Evolutionary conservation across 257 asterid genomes (phyloP).

Genomic region (Linderniella brevidens): DNA sequence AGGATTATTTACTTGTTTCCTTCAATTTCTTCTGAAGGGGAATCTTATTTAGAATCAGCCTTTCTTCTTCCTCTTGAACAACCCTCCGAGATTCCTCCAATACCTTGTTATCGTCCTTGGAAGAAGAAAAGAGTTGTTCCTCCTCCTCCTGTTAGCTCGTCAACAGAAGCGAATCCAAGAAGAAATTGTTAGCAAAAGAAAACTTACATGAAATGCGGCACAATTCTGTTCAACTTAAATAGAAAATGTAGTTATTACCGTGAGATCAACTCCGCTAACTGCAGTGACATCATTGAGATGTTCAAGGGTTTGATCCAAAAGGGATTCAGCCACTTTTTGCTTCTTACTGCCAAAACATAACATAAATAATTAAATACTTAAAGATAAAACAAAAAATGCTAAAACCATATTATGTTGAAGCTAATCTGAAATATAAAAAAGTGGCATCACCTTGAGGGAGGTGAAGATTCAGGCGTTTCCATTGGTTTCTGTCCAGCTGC

Average conservation of each 20-base stretch:
- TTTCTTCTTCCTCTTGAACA: slow-evolving; percentile 98
- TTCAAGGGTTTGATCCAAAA: slow-evolving; percentile 86
- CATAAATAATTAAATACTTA: background rate
- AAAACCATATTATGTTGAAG: too few species aligned
- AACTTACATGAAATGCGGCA: background rate
- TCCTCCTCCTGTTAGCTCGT: slow-evolving; percentile 69
- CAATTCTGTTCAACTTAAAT: slow-evolving; percentile 11
- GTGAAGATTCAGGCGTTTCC: slow-evolving; percentile 71
- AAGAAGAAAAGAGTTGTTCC: slow-evolving; percentile 75
- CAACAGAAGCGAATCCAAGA: too few species aligned
- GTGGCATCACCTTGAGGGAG: slow-evolving; percentile 16
- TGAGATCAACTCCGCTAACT: slow-evolving; percentile 88
- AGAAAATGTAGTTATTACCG: slow-evolving; percentile 43
- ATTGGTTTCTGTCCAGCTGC: slow-evolving; percentile 62
- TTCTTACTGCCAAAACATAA: slow-evolving; percentile 45
- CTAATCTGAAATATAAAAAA: too few species aligned
- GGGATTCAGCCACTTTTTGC: slow-evolving; percentile 74
- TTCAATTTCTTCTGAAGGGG: slow-evolving; percentile 82
- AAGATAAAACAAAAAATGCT: too few species aligned
- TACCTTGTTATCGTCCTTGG: slow-evolving; percentile 77
- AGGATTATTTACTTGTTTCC: slow-evolving; percentile 45
- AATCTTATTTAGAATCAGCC: slow-evolving; percentile 49
- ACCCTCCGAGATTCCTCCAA: slow-evolving; percentile 84
- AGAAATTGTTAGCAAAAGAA: background rate
- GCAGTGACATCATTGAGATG: slow-evolving; percentile 98